Percentiles rank a stretch among this genome's conserved stretches.
These are phyloP conservation scores for Talaromyces sp. DNA, from an alignment of 2,329 filamentous ascomycete species.

Conservation along the genomic window DNA sequence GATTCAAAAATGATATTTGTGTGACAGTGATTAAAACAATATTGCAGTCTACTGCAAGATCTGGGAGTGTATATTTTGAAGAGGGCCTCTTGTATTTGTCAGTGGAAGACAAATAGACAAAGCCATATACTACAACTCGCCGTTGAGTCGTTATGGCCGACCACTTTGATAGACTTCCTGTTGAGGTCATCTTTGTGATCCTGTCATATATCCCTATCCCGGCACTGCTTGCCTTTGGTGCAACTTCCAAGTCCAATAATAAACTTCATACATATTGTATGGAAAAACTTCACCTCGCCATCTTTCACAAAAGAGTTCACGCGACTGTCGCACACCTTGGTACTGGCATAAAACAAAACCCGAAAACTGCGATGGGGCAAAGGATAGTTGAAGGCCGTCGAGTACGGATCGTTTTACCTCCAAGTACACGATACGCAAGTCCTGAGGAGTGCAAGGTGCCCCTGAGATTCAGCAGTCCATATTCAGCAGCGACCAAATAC, in stretches of 20 bases:
- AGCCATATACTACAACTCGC: background rate
- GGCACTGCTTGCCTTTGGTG: constrained; percentile 31
- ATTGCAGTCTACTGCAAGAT: background rate
- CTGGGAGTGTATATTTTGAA: background rate
- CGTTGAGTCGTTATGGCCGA: background rate
- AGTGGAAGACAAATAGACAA: background rate
- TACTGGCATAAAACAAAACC: constrained; percentile 24
- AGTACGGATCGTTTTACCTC: constrained; percentile 20
- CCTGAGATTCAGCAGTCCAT: background rate
- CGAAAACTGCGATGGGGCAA: constrained; percentile 7
- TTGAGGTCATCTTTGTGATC: constrained; percentile 32
- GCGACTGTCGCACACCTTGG: constrained; percentile 32
- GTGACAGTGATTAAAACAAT: too few species aligned
- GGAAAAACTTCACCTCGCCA: constrained; percentile 29
- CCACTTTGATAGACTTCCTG: constrained; percentile 26
- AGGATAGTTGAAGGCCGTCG: constrained; percentile 7
- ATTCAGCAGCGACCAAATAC: background rate
- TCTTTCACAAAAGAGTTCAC: constrained; percentile 34
- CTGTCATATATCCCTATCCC: constrained; percentile 30
- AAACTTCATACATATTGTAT: constrained; percentile 29
- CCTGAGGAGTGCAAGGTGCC: background rate
- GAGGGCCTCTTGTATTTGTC: background rate
- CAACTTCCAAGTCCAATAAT: constrained; percentile 29
- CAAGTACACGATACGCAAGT: background rate
- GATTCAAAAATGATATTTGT: background rate